A percentile compares a stretch with the other conserved stretches of the same genome.
phyloP scores from a whole-genome alignment of 352 stramenopile species.

The Phytophthora ramorum region DNA sequence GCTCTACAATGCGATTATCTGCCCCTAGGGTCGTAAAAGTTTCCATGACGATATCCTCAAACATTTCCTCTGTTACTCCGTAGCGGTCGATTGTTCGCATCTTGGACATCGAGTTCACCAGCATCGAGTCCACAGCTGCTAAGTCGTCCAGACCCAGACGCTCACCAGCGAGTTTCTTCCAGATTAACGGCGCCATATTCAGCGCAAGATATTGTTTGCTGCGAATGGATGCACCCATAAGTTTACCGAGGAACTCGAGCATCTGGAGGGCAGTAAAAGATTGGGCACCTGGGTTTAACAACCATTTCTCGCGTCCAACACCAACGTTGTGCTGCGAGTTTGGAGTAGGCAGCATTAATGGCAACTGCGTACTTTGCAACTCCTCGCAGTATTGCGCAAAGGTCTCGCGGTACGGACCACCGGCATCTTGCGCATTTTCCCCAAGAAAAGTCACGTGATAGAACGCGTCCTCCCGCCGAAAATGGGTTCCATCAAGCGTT shows the following conservation, averaged over 20 bases:
- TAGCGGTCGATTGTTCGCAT: conserved; percentile 83
- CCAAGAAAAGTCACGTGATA: conserved; percentile 90
- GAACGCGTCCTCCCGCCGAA: conserved; percentile 70
- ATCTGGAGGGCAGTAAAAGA: conserved; percentile 68
- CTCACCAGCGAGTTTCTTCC: conserved; percentile 90
- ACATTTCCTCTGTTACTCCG: conserved; percentile 86
- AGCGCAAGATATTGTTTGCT: conserved; percentile 91
- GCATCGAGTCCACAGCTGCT: conserved; percentile 81
- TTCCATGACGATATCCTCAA: conserved; percentile 92
- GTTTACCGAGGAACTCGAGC: conserved; percentile 93
- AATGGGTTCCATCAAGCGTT: conserved; percentile 63
- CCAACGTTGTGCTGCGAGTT: conserved; percentile 93
- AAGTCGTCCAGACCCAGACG: conserved; percentile 83
- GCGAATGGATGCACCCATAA: conserved; percentile 90
- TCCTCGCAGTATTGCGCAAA: conserved; percentile 87
- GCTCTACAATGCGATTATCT: conserved; percentile 80
- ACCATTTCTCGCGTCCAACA: conserved; percentile 87
- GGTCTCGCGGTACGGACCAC: conserved; percentile 88
- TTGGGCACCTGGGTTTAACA: conserved; percentile 85
- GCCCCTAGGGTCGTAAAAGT: conserved; percentile 91
- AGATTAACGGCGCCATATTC: conserved; percentile 87
- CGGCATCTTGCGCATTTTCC: conserved; percentile 87
- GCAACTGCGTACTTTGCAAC: conserved; percentile 76
- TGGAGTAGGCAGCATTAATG: conserved; percentile 88
- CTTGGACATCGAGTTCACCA: conserved; percentile 89